Evolutionary conservation across 176 grass and related monocot species (phyloP), one percentile per base, ranked within the genome.

Genomic region (Miscanthus lutarioriparius): DNA sequence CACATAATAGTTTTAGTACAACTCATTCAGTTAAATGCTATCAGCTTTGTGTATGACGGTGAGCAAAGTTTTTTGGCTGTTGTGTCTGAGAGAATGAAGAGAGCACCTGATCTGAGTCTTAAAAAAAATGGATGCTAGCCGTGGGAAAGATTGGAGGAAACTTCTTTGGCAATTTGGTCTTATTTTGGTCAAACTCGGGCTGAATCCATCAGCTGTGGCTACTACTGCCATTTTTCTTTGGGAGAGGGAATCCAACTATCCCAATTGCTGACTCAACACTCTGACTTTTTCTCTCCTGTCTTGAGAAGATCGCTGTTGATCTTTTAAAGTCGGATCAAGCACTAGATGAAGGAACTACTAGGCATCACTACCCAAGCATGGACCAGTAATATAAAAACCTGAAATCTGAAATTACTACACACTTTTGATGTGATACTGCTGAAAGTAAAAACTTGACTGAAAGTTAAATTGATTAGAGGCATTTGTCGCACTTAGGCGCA

Each of bases 201-300:
- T 19, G 75, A 81, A 39, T 17, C 22, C 36, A 58, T 81, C 66
- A 81, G 11, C 12, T 32, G 33, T 36, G 67, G 66, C 48, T 58
- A 22, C 66, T 65, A 25, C 20, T 8, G 33, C n/a, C 64, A 53
- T 63, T 63, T 63, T 58, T 58, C 20, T 16, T 67, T 64, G 14
- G 43, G 40, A 5, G 70, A 73, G 68, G n/a, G 47, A 9, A 49
- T 38, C 20, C 45, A 70, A 54, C 79, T 39, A 81, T 69, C 64
- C 35, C 47, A 39, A 62, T 26, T 63, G 75, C 75, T 62, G 36
- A 77, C 33, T 62, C 22, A 9, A 61, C 20, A 26, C 45, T 56
- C 65, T 56, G 79, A 81, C 79, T 71, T 82, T 58, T 58, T 82
- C 66, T 20, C n/a, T 41, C 48, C 1, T 59, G 32, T 39, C 47